Base-by-base conservation (phyloP, 2,329 filamentous ascomycete genomes). In the Pseudopyricularia cyperi region DNA sequence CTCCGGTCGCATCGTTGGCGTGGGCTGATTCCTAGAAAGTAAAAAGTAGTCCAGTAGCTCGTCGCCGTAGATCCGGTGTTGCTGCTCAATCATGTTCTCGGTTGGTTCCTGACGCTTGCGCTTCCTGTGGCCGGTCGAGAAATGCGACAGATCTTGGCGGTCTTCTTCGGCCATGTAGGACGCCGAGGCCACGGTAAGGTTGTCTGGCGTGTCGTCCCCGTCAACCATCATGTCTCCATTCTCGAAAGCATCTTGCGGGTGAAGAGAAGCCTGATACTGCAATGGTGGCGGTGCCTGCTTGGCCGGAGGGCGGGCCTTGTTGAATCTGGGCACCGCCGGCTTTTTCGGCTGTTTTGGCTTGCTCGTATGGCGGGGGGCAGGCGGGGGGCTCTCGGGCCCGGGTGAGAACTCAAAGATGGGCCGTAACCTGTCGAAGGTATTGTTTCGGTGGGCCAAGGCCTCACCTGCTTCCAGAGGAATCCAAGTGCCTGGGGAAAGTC, bases 21-120 rank as follows among this genome's bases (percentile, higher is more conserved):
- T 83, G 11, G 39, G 39, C 66, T 90, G 85, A 55, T 87, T 85
- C 57, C 89, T 84, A 50, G 87, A 82, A 46, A 91, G 82, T 69
- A 97, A 84, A 62, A 97, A 98, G 69, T 97, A 98, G 66, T 98
- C 93, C 34, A 98, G 75, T 26, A 98, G 77, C 60, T 93, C 87
- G 58, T 98, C 93, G 15, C 89, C 88, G 68, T 95, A 98, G 24
- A 95, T 75, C 28, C 87, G 84, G 65, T 97, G 90, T 59, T 93
- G 85, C 63, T 90, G 86, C 57, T 94, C 87, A 7, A 80, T 82
- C 55, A 79, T 62, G 65, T 82, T 71, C 71, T 85, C 68, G 71
- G 77, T 66, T 42, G 71, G 65, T 57, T 79, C 83, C 52, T 83
- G 77, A 22, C 88, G 78, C 71, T 94, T 94, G 55, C 90, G 80